Base-by-base conservation (phyloP, 495 filamentous ascomycete genomes). In the Penicillium mononematosum region DNA sequence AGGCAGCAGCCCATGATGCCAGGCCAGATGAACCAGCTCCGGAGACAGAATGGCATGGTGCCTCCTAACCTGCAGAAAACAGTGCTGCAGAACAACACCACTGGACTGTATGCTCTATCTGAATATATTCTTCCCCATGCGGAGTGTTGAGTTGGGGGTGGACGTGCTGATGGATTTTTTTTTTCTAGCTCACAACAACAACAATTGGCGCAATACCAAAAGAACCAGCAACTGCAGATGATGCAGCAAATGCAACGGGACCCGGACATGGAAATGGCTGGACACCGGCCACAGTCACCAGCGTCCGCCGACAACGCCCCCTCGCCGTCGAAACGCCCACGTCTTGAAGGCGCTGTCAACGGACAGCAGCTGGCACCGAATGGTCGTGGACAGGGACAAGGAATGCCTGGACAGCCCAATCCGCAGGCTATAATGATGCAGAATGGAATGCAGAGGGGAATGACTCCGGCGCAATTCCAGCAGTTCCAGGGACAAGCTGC, bases 261-360 rank as follows among this genome's bases (percentile, higher is more conserved):
- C 49, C 88, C 91, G 7, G 88, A 89, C 46, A 90, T 95, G 76
- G 91, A 96, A 54, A 90, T 91, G 74, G 90, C 87, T 72, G 87
- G 85, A 49, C 86, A 88, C 64, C 85, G 89, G 44, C 86, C 90
- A 25, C 88, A 88, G 58, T 96, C 90, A 36, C 91, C 91, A 6
- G 83, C 87, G 29, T 86, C 88, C 7, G 84, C 83, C 27, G 93
- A 96, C 42, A 96, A 96, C 65, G 90, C 90, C 29, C 89, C 91
- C 6, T 97, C 94, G 22, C 93, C 94, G 9, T 90, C 87, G 52
- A 98, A 98, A 75, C 81, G 94, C 65, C 88, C 86, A n/a, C 90
- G 93, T 38, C 80, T 97, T 39, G 94, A 96, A 56, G 82, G 81
- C 39, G 78, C 79, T 24, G 88, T 88, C 65, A 89, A 89, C 64